Evolutionary conservation across 2,329 filamentous ascomycete species (phyloP), one percentile per base, ranked within the genome.

Genomic region (Claviceps pusilla): DNA sequence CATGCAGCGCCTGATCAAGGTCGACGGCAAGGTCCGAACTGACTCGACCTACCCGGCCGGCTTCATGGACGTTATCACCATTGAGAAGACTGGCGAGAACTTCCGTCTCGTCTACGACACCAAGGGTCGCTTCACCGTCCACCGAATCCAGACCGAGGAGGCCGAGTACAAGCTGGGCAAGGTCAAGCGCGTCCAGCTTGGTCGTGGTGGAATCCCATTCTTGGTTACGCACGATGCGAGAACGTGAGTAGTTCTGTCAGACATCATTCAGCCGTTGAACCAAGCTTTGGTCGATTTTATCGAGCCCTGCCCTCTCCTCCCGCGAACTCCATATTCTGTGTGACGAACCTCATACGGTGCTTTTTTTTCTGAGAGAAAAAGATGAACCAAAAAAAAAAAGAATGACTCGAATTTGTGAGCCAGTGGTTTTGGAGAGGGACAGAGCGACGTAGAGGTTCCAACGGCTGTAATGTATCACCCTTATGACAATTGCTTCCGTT

Each of bases 201-300:
- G 93, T 82, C 91, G 89, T 78, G 94, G 93, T 78, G 93, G 90
- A 81, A 95, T 98, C 85, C 93, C 93, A 94, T 98, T 95, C 90
- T 96, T 97, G 89, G 93, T 98, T 88, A 98, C 93, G 90, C 93
- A 98, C 88, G 93, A 98, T 93, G 93, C 93, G 79, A 87, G 93
- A 89, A 98, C 93, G 91, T 98, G 82, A 95, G 91, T 97, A 53
- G 55, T 57, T 86, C 82, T 86, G 78, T 83, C 78, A 82, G 78
- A 87, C 86, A 89, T 96, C 90, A 93, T 90, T 96, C 91, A 96
- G 91, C 85, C 91, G 91, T 96, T 96, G 91, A 89, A 91, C 88
- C 89, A 94, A 93, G 87, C 81, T 95, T 93, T 95, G 89, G 89
- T 79, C 71, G 76, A 79, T 77, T 69, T 49, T 51, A 43, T 56